Conservation (phyloP, 192 early-diverging fungal genomes). For the Pilaira anomala region DNA sequence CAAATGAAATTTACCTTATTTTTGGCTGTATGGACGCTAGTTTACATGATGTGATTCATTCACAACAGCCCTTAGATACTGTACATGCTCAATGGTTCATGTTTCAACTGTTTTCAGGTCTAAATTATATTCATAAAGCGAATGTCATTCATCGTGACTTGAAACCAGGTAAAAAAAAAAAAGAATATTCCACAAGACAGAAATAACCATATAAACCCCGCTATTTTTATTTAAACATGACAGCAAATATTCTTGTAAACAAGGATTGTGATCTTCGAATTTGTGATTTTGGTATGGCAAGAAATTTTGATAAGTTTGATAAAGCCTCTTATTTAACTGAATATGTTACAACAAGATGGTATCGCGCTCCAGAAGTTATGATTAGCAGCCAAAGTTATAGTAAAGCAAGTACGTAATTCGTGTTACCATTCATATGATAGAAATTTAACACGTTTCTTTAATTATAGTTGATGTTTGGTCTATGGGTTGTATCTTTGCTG, state of each 20-base stretch:
- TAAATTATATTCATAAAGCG: conserved; percentile 74
- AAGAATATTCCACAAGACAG: neutral
- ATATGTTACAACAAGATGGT: conserved; percentile 95
- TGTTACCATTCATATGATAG: neutral
- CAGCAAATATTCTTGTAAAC: conserved; percentile 84
- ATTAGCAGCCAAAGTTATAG: conserved; percentile 84
- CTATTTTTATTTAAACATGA: neutral
- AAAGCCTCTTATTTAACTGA: conserved; percentile 82
- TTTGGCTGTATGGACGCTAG: conserved; percentile 70
- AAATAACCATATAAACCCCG: neutral
- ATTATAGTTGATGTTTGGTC: conserved; percentile 82
- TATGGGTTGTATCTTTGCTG: conserved; percentile 94
- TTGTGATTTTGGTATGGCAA: conserved; percentile 96
- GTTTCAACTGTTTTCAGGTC: conserved; percentile 64
- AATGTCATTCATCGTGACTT: conserved; percentile 82
- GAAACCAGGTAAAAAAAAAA: conserved; percentile 65
- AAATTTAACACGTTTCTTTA: neutral
- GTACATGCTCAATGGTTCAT: conserved; percentile 62
- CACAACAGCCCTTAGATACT: conserved; percentile 28
- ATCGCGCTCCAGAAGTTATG: conserved; percentile 94
- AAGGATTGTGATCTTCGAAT: conserved; percentile 90
- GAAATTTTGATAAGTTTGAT: conserved; percentile 68
- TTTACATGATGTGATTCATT: conserved; percentile 71
- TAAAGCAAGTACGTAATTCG: conserved; percentile 66
- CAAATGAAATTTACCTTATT: conserved; percentile 51